Evolutionary conservation across 148 eudicot genomes (phyloP), one percentile per base, ranked within the genome.

Genomic region (Vaccinium corymbosum): DNA sequence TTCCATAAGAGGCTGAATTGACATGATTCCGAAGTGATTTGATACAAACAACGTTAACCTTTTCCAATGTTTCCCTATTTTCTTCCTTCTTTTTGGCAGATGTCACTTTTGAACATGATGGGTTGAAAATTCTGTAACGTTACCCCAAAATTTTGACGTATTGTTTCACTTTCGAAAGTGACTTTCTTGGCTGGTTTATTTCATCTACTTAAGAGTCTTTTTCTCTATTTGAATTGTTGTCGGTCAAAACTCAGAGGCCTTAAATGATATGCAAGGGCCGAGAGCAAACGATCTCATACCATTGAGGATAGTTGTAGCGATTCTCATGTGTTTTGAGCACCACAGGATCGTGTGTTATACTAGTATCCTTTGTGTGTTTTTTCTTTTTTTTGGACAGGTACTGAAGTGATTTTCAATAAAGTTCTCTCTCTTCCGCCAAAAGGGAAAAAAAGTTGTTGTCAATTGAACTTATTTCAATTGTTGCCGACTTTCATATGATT

Each of bases 61-160:
- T 66, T 66, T 64, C 12, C 32, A 64, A 11, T 27, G 53, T 62
- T 20, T 12, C 46, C 22, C 16, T 88, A 81, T n/a, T 89, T 42
- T 87, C 86, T 42, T 86, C 87, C 2, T 85, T 70, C 35, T 85
- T 86, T 79, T 88, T 88, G 12, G 85, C 86, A 48, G 8, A 75
- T 75, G 51, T 19, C 78, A 16, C 48, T 46, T 75, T n/a, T 48
- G 20, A 48, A 20, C 29, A 35, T 3, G 25, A 75, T 9, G 1
- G 53, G 29, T 75, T 48, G 78, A 75, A 20, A 75, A 75, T 75
- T 48, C 78, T 20, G 20, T 20, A 6, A 38, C 78, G 72, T 27
- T 10, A 66, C 16, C 15, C 35, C 11, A 10, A 66, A 20, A n/a
- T 20, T 19, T 61, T 1, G 66, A 20, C n/a, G 0, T 8, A 62